Conservation (phyloP, 768 basidiomycete genomes). For the Lactarius sp. region DNA sequence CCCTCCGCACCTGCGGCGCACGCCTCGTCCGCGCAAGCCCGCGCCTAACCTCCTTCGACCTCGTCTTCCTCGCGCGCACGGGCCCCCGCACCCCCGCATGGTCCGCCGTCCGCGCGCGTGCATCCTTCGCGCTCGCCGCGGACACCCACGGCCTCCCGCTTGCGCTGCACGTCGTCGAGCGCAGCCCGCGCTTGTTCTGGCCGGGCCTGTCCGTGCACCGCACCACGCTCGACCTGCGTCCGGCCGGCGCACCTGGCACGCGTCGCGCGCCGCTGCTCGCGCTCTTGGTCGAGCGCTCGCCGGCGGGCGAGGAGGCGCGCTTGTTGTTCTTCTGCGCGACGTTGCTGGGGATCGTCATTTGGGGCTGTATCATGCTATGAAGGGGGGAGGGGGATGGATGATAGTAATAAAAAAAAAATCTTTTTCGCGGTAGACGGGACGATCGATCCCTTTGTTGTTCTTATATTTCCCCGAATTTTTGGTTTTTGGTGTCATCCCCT, state of each 20-base stretch:
- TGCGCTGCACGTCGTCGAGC: conserved; percentile 21
- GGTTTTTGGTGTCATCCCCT: no score
- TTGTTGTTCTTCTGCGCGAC: conserved; percentile 15
- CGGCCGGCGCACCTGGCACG: conserved; percentile 17
- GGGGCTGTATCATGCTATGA: conserved; percentile 16
- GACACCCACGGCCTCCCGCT: conserved; percentile 24
- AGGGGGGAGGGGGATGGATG: no score
- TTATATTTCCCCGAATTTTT: background rate
- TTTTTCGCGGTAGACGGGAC: no score
- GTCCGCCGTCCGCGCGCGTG: conserved; percentile 1
- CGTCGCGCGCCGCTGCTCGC: conserved; percentile 10
- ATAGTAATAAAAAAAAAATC: no score
- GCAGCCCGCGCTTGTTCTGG: background rate
- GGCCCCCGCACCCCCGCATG: conserved; percentile 30
- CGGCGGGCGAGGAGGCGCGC: conserved; percentile 23
- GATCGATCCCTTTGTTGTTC: no score
- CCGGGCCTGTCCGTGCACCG: background rate
- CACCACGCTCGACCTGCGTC: conserved; percentile 17
- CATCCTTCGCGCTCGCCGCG: conserved; percentile 18
- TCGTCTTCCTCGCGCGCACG: conserved; percentile 56
- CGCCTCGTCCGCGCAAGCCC: conserved; percentile 64
- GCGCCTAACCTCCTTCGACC: conserved; percentile 55
- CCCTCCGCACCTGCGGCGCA: conserved; percentile 52
- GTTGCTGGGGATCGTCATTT: conserved; percentile 14
- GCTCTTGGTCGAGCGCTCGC: conserved; percentile 21